Percentiles rank a stretch among this genome's conserved stretches.
Evolutionary conservation across 2,329 filamentous ascomycete species (phyloP).

Genomic region (Venturia effusa): DNA sequence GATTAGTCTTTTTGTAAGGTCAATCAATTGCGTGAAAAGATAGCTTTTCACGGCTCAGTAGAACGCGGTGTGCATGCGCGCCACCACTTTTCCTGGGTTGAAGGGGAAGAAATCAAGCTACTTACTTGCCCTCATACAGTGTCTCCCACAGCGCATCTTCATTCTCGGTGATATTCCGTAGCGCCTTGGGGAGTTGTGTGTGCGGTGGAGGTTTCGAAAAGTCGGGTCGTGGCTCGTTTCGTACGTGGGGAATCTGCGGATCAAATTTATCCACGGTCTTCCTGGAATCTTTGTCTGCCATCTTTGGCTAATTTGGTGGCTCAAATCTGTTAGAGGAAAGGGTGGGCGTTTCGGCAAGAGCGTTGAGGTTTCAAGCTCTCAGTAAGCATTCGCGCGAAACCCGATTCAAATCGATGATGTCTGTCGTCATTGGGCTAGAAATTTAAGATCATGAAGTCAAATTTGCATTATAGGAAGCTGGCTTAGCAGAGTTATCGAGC

Average conservation of each 20-base stretch:
- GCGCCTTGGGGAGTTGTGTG: constrained; percentile 40
- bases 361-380: not conserved
- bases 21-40: constrained; percentile 1
- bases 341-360: too few species aligned
- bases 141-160: constrained; percentile 70
- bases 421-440: not conserved
- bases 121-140: constrained; percentile 68
- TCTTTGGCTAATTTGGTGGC: too few species aligned
- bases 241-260: constrained; percentile 27
- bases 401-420: not conserved
- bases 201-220: constrained; percentile 36
- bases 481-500: not conserved
- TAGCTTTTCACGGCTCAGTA: not conserved
- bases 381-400: not conserved
- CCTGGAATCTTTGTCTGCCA: not conserved
- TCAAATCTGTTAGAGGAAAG: too few species aligned
- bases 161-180: constrained; percentile 46
- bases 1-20: not conserved
- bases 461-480: not conserved
- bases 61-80: not conserved
- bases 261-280: constrained; percentile 4
- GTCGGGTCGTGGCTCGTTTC: constrained; percentile 34
- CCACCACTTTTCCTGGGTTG: not conserved
- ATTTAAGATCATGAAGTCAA: not conserved
- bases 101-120: constrained; percentile 16